phyloP scores from a whole-genome alignment of 257 asterid genomes.

The Solanum pimpinellifolium region DNA sequence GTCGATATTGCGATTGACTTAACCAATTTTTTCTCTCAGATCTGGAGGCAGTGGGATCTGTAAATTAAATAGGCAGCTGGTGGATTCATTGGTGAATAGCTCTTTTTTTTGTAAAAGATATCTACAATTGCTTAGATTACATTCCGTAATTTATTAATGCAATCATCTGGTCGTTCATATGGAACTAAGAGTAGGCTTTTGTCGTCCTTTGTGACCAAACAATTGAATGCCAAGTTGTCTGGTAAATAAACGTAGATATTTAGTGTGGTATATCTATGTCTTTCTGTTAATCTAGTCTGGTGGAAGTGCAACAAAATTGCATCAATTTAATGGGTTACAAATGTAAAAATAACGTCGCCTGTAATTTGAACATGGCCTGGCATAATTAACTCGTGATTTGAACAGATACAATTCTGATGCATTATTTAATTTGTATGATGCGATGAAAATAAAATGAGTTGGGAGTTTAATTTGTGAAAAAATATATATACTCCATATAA shows the following conservation, averaged over 20 bases:
- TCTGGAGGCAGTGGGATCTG: neutral
- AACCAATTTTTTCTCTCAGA: neutral
- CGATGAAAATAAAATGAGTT: neutral
- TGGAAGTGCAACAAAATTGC: neutral
- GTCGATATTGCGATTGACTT: neutral
- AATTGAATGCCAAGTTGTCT: neutral
- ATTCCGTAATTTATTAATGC: neutral
- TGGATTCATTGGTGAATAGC: neutral
- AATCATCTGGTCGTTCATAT: neutral
- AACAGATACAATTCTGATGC: too few species aligned
- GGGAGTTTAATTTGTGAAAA: neutral
- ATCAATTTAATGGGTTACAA: neutral
- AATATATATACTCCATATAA: too few species aligned
- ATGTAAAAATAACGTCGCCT: neutral
- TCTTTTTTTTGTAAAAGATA: neutral
- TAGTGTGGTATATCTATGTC: neutral
- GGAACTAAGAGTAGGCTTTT: neutral
- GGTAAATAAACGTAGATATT: neutral
- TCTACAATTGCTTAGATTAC: neutral
- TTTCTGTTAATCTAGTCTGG: too few species aligned
- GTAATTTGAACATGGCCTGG: neutral
- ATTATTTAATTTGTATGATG: neutral
- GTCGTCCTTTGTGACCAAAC: neutral
- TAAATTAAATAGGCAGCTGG: neutral
- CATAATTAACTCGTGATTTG: neutral